Evolutionary conservation across 805 yeast species (phyloP), one percentile per base, ranked within the genome.

Genomic region (Yarrowia sp.): DNA sequence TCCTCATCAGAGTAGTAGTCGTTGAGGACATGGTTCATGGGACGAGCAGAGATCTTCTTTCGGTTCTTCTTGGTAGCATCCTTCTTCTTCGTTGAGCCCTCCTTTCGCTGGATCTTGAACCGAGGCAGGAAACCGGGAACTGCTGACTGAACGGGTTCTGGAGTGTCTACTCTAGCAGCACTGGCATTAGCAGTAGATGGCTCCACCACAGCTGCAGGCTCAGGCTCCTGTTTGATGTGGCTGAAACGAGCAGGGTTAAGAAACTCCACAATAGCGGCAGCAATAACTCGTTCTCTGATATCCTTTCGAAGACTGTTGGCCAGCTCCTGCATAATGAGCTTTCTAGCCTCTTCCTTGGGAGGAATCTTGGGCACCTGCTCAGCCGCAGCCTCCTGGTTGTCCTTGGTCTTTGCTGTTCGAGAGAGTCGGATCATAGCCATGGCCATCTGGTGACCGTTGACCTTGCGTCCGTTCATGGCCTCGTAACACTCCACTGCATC

Each of bases 281-380:
- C 92, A 32, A 91, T 83, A 3, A 90, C 78, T 70, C 91, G 84
- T 73, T 87, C 94, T 72, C 90, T 82, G 32, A 92, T 84, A 77
- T 92, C 97, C 70, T 89, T 88, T 22, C 86, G 79, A 55, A 92
- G 76, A 58, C 87, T 86, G 11, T 81, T 79, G 70, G 85, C 86
- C 64, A 92, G 82, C 72, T 92, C 97, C 68, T 84, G 85, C 35
- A 87, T 75, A 59, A 92, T 79, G 66, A 83, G 78, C 26, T 82
- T 79, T 0, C 85, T 81, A 0, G 97, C 89, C 58, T 87, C 90
- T 19, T 84, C 85, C 2, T 87, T 78, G 1, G 86, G 81, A 14
- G 67, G 53, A 3, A 63, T 46, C 26, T 40, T 63, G 52, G 50
- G 50, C 3, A 15, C 10, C 40, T 46, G 41, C 2, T 43, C 43